Percentiles rank a stretch among this genome's conserved stretches.
Conservation (phyloP, 148 eudicot genomes). For the Dysphania ambrosioides region DNA sequence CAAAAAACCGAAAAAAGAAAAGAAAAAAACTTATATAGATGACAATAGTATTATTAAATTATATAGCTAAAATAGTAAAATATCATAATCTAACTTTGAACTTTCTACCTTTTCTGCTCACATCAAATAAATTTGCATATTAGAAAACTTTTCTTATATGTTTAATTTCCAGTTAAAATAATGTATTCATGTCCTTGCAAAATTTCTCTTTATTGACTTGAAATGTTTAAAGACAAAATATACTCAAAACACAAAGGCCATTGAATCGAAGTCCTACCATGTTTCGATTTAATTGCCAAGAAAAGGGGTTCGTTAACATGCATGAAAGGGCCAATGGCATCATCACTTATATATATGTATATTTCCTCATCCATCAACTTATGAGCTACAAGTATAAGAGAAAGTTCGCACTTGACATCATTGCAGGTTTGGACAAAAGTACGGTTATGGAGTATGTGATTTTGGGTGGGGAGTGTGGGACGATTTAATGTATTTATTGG, state of each 20-base stretch:
- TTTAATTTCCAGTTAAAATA: no score
- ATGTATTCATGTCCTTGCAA: neutral
- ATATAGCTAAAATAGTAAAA: no score
- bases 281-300: neutral
- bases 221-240: neutral
- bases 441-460: conserved; percentile 10
- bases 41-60: no score
- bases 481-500: conserved; percentile 25
- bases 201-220: neutral
- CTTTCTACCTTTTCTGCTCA: no score
- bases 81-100: no score
- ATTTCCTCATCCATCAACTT: neutral
- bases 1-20: no score
- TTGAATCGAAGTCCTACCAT: neutral
- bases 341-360: neutral
- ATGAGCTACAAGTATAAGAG: neutral
- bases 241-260: neutral
- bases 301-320: neutral
- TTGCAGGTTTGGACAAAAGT: conserved; percentile 7
- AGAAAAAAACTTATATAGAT: no score
- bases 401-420: conserved; percentile 17
- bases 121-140: no score
- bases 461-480: conserved; percentile 3
- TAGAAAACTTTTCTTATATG: no score
- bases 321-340: neutral